Base-by-base conservation (phyloP, 1,284 basidiomycete species). In the Rhizoctonia solani region DNA sequence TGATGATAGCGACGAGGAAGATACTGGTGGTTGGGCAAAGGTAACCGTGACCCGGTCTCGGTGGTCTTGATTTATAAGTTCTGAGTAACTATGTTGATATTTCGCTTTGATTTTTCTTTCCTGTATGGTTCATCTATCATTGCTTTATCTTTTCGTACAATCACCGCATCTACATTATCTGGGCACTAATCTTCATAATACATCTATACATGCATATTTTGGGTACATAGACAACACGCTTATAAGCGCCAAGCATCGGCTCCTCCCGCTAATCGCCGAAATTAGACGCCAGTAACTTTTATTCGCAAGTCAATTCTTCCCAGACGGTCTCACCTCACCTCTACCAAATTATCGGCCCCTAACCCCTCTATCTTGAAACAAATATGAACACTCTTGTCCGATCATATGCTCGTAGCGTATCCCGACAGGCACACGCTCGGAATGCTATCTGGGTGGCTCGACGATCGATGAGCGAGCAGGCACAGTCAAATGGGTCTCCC, bases 1-100 rank as follows among this genome's bases (percentile, higher is more conserved):
- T 16, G 68, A 69, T 54, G 65, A 67, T 30, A 55, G 68, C 25
- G 59, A 66, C 14, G 68, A 69, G 5, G 68, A 69, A 19, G 65
- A 69, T 19, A 53, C 54, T 1, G 47, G 63, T 14, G 68, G 68
- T 14, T 69, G 68, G 68, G 68, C 68, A 29, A 69, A 66, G n/a
- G 66, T 69, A 16, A 59, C 50, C 19, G 68, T 69, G 11, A 67
- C 68, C 23, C 66, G 58, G 50, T 63, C 59, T 63, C 59, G 59
- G 32, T 63, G 46, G 59, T 63, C 59, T 34, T 63, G 50, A 44
- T 47, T 53, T 53, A 5, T 30, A 19, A 46, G 32, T 19, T 39
- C 39, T 37, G n/a, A n/a, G n/a, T n/a, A n/a, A n/a, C 23, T 8
- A n/a, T 5, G 1, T 37, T 41, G 21, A 41, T 53, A 32, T 53